Evolutionary conservation across 768 basidiomycete genomes (phyloP).

Genomic region (Pisolithus sp.): DNA sequence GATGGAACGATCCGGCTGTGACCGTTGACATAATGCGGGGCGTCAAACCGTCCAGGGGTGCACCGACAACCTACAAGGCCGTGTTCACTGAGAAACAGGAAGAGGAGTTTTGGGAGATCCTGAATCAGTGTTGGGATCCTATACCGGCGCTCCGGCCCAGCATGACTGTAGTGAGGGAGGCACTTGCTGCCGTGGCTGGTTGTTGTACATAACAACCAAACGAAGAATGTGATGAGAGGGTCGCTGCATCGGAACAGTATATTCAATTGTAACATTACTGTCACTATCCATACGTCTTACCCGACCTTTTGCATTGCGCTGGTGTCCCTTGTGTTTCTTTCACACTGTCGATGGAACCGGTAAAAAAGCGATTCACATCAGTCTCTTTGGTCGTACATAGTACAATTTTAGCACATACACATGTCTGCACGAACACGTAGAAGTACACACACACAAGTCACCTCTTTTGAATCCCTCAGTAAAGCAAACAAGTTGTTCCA

Average conservation of each 20-base stretch:
- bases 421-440: too few species aligned
- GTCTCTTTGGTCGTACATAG: too few species aligned
- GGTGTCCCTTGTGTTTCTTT: not conserved
- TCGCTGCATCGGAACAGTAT: too few species aligned
- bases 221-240: too few species aligned
- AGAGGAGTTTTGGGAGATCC: slow-evolving; percentile 36
- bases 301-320: too few species aligned
- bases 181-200: slow-evolving; percentile 8
- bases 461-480: too few species aligned
- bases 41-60: slow-evolving; percentile 38
- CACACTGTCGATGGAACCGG: not conserved
- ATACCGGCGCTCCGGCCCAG: slow-evolving; percentile 33
- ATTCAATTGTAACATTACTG: too few species aligned
- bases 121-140: slow-evolving; percentile 42
- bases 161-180: slow-evolving; percentile 33
- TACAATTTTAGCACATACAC: too few species aligned
- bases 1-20: slow-evolving; percentile 51
- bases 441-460: too few species aligned
- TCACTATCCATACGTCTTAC: too few species aligned
- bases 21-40: slow-evolving; percentile 50
- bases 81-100: slow-evolving; percentile 14
- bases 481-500: too few species aligned
- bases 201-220: not conserved
- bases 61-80: slow-evolving; percentile 15
- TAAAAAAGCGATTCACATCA: too few species aligned